Evolutionary conservation across 352 stramenopile genomes (phyloP).

Genomic region (Phytophthora parvispora): DNA sequence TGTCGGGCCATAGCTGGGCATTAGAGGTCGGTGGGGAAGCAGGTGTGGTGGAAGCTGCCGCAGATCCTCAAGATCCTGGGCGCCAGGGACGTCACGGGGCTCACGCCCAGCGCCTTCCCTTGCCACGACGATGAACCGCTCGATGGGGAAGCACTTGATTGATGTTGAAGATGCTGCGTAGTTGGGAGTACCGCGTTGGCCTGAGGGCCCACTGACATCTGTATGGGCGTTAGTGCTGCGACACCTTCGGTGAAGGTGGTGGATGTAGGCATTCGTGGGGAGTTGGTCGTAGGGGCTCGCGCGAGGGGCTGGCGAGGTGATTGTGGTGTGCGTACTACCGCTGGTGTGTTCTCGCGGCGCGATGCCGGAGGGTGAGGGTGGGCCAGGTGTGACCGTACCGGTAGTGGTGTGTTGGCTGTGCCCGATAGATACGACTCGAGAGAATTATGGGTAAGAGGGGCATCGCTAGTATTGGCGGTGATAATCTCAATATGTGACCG

Average conservation of each 20-base stretch:
- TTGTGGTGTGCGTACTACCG: background rate
- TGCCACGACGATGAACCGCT: background rate
- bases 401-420: background rate
- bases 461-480: background rate
- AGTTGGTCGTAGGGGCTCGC: background rate
- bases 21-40: background rate
- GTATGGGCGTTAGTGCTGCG: background rate
- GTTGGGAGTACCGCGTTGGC: background rate
- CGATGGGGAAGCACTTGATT: background rate
- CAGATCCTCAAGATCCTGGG: conserved; percentile 92
- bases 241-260: background rate
- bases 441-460: background rate
- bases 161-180: background rate
- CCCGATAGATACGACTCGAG: background rate
- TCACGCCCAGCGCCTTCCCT: conserved; percentile 84
- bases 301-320: background rate
- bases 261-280: background rate
- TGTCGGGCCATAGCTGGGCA: background rate
- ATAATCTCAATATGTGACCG: background rate
- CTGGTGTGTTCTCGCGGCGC: background rate
- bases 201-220: background rate
- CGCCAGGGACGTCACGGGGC: conserved; percentile 83
- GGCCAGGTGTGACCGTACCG: background rate
- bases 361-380: background rate
- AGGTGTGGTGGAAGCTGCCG: conserved; percentile 63